Evolutionary conservation across 2,329 filamentous ascomycete genomes (phyloP).

Genomic region (Colletotrichum zoysiae): DNA sequence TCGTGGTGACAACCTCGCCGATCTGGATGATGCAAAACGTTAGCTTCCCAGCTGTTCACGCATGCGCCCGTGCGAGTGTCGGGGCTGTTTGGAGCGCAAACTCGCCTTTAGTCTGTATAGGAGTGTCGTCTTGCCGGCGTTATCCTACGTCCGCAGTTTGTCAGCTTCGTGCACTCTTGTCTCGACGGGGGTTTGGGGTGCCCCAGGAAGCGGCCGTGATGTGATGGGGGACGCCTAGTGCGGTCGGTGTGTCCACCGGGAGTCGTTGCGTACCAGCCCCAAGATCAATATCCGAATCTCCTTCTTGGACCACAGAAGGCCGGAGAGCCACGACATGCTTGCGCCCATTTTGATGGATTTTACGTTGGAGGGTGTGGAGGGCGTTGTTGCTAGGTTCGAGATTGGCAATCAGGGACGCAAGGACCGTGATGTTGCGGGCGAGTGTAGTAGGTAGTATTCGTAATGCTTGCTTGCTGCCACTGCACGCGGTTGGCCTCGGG

Average conservation of each 20-base stretch:
- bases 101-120: constrained; percentile 93
- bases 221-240: neutral
- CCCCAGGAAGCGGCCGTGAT: neutral
- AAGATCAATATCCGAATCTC: constrained; percentile 97
- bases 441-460: constrained; percentile 2
- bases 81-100: neutral
- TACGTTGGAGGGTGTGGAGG: constrained; percentile 15
- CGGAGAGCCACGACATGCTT: constrained; percentile 77
- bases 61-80: constrained; percentile 3
- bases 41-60: constrained; percentile 18
- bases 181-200: neutral
- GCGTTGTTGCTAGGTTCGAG: constrained; percentile 1
- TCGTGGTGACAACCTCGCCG: constrained; percentile 98
- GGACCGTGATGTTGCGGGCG: constrained; percentile 15
- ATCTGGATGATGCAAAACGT: constrained; percentile 69
- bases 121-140: constrained; percentile 97
- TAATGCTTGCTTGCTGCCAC: constrained; percentile 14
- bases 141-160: constrained; percentile 73
- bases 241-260: constrained; percentile 6
- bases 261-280: constrained; percentile 77
- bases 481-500: constrained; percentile 38
- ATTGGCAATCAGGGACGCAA: constrained; percentile 5
- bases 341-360: constrained; percentile 67
- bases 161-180: constrained; percentile 25
- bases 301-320: constrained; percentile 90